Evolutionary conservation across 441 rosid species (phyloP).

Genomic region (Pelargonium fulgidum): DNA sequence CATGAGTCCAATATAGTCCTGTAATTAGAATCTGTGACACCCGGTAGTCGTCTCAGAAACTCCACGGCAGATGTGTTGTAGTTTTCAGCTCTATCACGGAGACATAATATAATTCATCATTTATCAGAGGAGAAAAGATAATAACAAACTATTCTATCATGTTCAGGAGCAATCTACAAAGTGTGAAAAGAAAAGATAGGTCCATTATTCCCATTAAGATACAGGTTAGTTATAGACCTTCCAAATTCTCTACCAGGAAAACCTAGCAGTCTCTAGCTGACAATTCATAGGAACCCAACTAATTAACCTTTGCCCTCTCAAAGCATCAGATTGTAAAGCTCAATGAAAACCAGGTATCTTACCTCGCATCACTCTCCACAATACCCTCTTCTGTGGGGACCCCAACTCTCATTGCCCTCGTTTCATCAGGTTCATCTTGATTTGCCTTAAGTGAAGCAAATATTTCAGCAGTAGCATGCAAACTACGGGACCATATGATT

Average conservation of each 20-base stretch:
- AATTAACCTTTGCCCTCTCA: not conserved
- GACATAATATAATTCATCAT: not conserved
- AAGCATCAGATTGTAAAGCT: not conserved
- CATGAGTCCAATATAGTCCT: constrained; percentile 84
- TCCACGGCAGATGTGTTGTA: constrained; percentile 88
- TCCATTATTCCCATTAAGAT: no score
- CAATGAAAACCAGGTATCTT: constrained; percentile 7
- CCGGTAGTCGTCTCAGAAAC: constrained; percentile 92
- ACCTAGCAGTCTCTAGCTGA: not conserved
- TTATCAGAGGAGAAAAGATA: not conserved
- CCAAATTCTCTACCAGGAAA: not conserved
- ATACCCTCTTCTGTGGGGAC: constrained; percentile 93
- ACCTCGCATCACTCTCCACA: constrained; percentile 86
- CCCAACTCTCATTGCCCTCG: constrained; percentile 74
- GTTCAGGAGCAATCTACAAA: not conserved
- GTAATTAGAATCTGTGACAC: constrained; percentile 80
- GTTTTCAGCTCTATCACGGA: constrained; percentile 71
- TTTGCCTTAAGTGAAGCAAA: constrained; percentile 77
- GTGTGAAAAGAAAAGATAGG: no score
- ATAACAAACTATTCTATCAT: not conserved
- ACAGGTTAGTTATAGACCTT: no score
- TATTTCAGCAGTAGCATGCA: constrained; percentile 90
- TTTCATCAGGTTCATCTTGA: constrained; percentile 88
- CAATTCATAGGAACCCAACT: not conserved
- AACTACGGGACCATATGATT: constrained; percentile 90